These are phyloP conservation scores for Lachancea nothofagi DNA, from an alignment of 805 yeast species.

Conservation along the genomic window DNA sequence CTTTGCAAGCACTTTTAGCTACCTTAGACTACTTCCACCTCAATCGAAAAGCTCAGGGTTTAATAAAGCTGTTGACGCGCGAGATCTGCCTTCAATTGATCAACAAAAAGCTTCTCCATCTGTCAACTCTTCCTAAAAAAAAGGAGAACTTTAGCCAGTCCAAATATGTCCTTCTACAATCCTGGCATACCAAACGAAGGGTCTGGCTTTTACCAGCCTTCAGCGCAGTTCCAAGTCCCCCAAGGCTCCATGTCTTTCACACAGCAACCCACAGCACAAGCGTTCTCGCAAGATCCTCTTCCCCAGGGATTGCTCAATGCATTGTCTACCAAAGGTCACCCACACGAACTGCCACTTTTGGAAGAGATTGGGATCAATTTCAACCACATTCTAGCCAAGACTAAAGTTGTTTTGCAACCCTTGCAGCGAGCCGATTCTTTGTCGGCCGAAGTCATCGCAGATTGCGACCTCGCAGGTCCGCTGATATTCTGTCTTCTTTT, in stretches of 20 bases:
- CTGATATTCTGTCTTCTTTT: slow-evolving; percentile 79
- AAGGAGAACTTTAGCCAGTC: neutral
- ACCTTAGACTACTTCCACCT: neutral
- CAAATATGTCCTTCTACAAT: slow-evolving; percentile 10
- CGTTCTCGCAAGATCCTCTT: slow-evolving; percentile 38
- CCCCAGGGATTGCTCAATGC: slow-evolving; percentile 84
- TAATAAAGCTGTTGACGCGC: too few species aligned
- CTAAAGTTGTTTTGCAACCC: slow-evolving; percentile 81
- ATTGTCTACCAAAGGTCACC: slow-evolving; percentile 85
- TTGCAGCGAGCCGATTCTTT: slow-evolving; percentile 40
- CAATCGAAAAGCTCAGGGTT: too few species aligned
- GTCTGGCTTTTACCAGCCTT: slow-evolving; percentile 23
- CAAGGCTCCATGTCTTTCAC: slow-evolving; percentile 36
- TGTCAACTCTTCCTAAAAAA: neutral
- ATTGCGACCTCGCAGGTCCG: slow-evolving; percentile 94
- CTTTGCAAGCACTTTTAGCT: too few species aligned
- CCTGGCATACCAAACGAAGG: slow-evolving; percentile 2
- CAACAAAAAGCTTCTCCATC: neutral
- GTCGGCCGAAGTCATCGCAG: slow-evolving; percentile 73
- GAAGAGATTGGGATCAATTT: slow-evolving; percentile 95
- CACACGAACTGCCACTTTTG: slow-evolving; percentile 88
- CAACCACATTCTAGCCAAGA: slow-evolving; percentile 76
- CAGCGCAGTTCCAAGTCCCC: slow-evolving; percentile 28
- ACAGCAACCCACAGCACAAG: slow-evolving; percentile 13
- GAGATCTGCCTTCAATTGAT: neutral